These are phyloP conservation scores for Dalbergia oliveri DNA, from an alignment of 306 rosid species.

Conservation along the genomic window DNA sequence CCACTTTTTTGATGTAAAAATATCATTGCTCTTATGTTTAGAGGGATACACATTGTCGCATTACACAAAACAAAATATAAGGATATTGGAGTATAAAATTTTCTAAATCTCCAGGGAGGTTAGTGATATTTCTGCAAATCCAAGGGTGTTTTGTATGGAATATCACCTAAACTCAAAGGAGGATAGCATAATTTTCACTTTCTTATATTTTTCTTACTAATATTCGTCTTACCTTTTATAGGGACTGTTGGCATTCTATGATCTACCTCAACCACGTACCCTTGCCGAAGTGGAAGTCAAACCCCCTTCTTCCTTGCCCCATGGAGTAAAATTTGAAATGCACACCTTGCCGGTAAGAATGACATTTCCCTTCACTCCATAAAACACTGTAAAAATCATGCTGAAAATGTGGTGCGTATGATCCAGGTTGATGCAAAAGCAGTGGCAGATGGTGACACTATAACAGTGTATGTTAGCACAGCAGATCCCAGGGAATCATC, in stretches of 20 bases:
- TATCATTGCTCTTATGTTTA: too few relatives aligned
- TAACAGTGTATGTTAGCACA: slow-evolving; percentile 88
- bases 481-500: slow-evolving; percentile 77
- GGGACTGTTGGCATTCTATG: slow-evolving; percentile 75
- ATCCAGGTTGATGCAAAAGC: slow-evolving; percentile 79
- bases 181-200: too few relatives aligned
- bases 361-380: neutral
- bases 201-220: too few relatives aligned
- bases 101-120: too few relatives aligned
- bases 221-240: neutral
- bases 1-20: too few relatives aligned
- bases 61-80: too few relatives aligned
- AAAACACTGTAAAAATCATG: neutral
- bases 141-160: too few relatives aligned
- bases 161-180: too few relatives aligned
- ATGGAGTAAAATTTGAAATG: slow-evolving; percentile 72
- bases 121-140: too few relatives aligned
- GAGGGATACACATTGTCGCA: too few relatives aligned
- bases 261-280: slow-evolving; percentile 67
- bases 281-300: slow-evolving; percentile 47
- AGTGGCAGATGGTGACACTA: slow-evolving; percentile 87
- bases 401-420: slow-evolving; percentile 28
- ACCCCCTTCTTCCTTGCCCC: slow-evolving; percentile 61
- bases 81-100: too few relatives aligned
- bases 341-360: slow-evolving; percentile 73